Percentiles rank a stretch among this genome's conserved stretches.
Evolutionary conservation across 805 yeast species (phyloP).

Genomic region (Cyberlindnera subsufficiens): DNA sequence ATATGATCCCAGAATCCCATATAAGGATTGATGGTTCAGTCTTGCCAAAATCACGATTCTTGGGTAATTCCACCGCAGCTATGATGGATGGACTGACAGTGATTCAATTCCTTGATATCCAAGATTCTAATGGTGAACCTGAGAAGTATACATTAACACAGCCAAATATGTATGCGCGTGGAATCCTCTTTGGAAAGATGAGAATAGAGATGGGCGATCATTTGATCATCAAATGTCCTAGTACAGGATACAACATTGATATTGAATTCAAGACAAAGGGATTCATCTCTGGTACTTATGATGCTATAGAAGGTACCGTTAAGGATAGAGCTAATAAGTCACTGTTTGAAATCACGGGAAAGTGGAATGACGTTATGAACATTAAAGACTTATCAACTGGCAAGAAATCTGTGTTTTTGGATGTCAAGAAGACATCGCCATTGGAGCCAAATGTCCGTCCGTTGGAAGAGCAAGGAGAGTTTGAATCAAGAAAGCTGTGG

Average conservation of each 20-base stretch:
- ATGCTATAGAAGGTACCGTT: slow-evolving; percentile 75
- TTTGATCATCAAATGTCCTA: slow-evolving; percentile 64
- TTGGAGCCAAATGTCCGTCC: slow-evolving; percentile 71
- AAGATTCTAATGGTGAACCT: slow-evolving; percentile 38
- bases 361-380: slow-evolving; percentile 87
- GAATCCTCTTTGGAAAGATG: slow-evolving; percentile 85
- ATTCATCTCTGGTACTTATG: slow-evolving; percentile 86
- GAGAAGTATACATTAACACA: slow-evolving; percentile 85
- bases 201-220: slow-evolving; percentile 92
- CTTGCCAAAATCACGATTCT: slow-evolving; percentile 79
- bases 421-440: slow-evolving; percentile 50
- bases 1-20: slow-evolving; percentile 70
- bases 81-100: slow-evolving; percentile 90
- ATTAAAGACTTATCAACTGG: slow-evolving; percentile 51
- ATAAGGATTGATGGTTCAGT: slow-evolving; percentile 87
- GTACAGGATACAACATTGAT: slow-evolving; percentile 58
- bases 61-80: slow-evolving; percentile 96
- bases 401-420: slow-evolving; percentile 48
- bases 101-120: slow-evolving; percentile 57
- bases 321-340: slow-evolving; percentile 44
- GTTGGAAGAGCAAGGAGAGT: slow-evolving; percentile 67
- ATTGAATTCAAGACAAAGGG: slow-evolving; percentile 96
- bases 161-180: slow-evolving; percentile 94
- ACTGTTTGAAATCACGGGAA: slow-evolving; percentile 69
- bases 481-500: slow-evolving; percentile 85